A percentile compares a stretch with the other conserved stretches of the same genome.
Conservation (phyloP, 2,329 filamentous ascomycete genomes). For the Fusarium fujikuroi region DNA sequence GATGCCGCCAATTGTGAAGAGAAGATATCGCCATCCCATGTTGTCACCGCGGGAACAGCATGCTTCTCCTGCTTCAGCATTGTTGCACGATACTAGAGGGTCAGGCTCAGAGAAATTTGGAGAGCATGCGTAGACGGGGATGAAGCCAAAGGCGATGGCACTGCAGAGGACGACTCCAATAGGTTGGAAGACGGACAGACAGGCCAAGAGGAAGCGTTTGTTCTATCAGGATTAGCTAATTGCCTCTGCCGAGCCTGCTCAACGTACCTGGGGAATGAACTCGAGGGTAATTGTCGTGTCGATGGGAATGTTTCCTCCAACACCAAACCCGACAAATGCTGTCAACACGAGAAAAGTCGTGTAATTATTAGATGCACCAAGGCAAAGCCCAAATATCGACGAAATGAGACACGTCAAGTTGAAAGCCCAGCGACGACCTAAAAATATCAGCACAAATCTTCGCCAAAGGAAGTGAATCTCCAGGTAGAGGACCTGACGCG, state of each 20-base stretch:
- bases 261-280: slow-evolving; percentile 59
- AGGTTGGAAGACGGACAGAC: slow-evolving; percentile 66
- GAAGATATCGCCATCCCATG: slow-evolving; percentile 63
- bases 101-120: slow-evolving; percentile 59
- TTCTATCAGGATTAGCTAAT: slow-evolving; percentile 34
- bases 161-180: slow-evolving; percentile 63
- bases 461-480: neutral
- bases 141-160: slow-evolving; percentile 63
- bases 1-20: slow-evolving; percentile 57
- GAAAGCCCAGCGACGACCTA: slow-evolving; percentile 64
- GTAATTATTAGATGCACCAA: slow-evolving; percentile 62
- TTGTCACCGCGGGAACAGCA: slow-evolving; percentile 56
- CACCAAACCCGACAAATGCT: slow-evolving; percentile 64
- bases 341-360: slow-evolving; percentile 62
- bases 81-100: slow-evolving; percentile 57
- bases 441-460: neutral
- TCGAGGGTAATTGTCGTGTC: slow-evolving; percentile 66
- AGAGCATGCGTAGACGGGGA: slow-evolving; percentile 61
- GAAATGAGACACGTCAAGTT: slow-evolving; percentile 67
- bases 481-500: slow-evolving; percentile 2
- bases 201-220: slow-evolving; percentile 61
- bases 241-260: accelerated
- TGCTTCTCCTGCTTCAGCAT: slow-evolving; percentile 37
- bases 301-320: slow-evolving; percentile 66
- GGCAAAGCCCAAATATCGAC: slow-evolving; percentile 62